phyloP scores from a whole-genome alignment of 768 basidiomycete species.

The Daedaleopsis sinensis region DNA sequence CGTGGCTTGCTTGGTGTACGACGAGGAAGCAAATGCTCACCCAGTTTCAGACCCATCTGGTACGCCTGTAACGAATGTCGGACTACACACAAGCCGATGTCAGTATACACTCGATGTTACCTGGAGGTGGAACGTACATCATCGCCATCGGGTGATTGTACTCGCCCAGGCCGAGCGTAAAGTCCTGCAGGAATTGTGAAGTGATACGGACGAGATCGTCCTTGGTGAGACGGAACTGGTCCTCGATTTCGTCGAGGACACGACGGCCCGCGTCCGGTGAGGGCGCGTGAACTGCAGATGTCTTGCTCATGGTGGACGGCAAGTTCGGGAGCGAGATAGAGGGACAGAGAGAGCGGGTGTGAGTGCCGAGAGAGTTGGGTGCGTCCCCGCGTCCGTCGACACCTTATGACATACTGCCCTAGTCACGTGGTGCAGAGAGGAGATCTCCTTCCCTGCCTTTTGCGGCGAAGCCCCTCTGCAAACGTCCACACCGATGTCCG shows the following conservation, averaged over 20 bases:
- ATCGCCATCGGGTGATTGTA: slow-evolving; percentile 90
- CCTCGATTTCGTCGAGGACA: slow-evolving; percentile 66
- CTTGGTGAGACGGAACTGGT: slow-evolving; percentile 69
- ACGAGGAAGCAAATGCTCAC: slow-evolving; percentile 41
- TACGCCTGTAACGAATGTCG: slow-evolving; percentile 93
- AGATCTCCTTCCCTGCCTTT: slow-evolving; percentile 15
- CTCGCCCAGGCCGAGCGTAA: slow-evolving; percentile 67
- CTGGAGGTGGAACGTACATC: slow-evolving; percentile 58
- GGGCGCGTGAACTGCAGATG: slow-evolving; percentile 42
- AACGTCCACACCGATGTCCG: slow-evolving; percentile 1
- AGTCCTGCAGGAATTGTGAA: slow-evolving; percentile 78
- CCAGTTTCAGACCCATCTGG: slow-evolving; percentile 94
- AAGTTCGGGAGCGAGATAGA: not conserved
- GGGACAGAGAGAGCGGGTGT: slow-evolving; percentile 2
- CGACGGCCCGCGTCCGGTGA: slow-evolving; percentile 43
- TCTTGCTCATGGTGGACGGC: slow-evolving; percentile 36
- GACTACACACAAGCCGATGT: slow-evolving; percentile 47
- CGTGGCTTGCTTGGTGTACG: not conserved
- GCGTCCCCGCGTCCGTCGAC: slow-evolving; percentile 10
- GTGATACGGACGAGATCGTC: slow-evolving; percentile 71
- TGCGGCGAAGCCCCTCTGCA: slow-evolving; percentile 2
- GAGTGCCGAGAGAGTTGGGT: slow-evolving; percentile 19
- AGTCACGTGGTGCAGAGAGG: slow-evolving; percentile 13
- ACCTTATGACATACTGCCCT: slow-evolving; percentile 24
- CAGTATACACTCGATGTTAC: not conserved